phyloP scores from a whole-genome alignment of 495 filamentous ascomycete genomes.

The Aspergillus bertholletiae region DNA sequence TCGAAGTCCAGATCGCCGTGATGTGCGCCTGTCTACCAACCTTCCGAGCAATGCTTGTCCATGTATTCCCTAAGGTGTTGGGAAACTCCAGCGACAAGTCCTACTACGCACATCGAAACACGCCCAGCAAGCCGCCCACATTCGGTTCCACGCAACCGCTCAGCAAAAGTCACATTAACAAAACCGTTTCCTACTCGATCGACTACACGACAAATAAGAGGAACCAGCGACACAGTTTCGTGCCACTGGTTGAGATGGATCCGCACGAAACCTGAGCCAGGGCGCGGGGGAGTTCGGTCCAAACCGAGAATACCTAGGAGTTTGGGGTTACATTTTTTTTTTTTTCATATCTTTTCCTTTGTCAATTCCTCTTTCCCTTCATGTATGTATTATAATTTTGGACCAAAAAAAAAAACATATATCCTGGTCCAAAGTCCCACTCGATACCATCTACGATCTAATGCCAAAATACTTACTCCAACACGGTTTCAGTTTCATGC shows the following conservation, averaged over 20 bases:
- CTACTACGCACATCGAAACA: slow-evolving; percentile 1
- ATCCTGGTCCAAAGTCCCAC: too few relatives aligned
- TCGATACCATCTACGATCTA: too few relatives aligned
- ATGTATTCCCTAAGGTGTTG: slow-evolving; percentile 15
- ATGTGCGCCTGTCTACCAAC: slow-evolving; percentile 29
- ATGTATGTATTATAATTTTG: not conserved
- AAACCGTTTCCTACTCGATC: slow-evolving; percentile 12
- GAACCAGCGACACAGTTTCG: slow-evolving; percentile 1
- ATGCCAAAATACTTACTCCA: too few relatives aligned
- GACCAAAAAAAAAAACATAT: too few relatives aligned
- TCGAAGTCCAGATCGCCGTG: slow-evolving; percentile 29
- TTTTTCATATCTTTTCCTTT: not conserved
- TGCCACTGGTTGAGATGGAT: slow-evolving; percentile 43
- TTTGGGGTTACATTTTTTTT: not conserved
- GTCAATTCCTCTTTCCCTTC: not conserved
- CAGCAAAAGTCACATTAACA: slow-evolving; percentile 11
- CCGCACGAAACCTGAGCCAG: slow-evolving; percentile 34
- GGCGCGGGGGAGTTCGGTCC: not conserved
- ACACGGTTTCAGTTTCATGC: too few relatives aligned
- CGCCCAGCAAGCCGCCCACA: not conserved
- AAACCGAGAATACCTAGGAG: not conserved
- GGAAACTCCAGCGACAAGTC: not conserved
- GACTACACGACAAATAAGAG: slow-evolving; percentile 7
- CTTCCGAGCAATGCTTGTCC: slow-evolving; percentile 14
- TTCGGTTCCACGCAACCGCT: not conserved